Evolutionary conservation across 495 filamentous ascomycete species (phyloP).

Genomic region (Aspergillus bertholletiae): DNA sequence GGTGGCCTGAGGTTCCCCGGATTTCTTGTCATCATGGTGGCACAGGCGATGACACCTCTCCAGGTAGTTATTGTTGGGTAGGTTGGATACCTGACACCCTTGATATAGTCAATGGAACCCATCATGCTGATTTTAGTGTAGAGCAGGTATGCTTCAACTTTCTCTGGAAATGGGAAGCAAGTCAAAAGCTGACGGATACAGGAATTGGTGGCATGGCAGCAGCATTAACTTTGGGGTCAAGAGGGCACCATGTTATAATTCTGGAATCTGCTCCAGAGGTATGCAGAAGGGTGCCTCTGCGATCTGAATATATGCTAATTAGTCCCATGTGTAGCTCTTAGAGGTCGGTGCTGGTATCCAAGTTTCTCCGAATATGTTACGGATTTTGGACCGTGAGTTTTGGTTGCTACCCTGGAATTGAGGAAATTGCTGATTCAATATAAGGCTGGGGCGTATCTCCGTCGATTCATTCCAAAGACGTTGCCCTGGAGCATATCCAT

Average conservation of each 20-base stretch:
- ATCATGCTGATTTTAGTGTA: slow-evolving; percentile 8
- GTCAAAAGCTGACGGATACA: slow-evolving; percentile 43
- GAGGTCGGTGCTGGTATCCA: slow-evolving; percentile 80
- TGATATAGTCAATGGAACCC: neutral
- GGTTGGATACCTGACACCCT: neutral
- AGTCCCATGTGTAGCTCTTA: slow-evolving; percentile 24
- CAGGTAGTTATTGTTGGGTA: slow-evolving; percentile 12
- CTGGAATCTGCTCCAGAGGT: slow-evolving; percentile 39
- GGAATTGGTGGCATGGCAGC: slow-evolving; percentile 65
- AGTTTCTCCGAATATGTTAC: slow-evolving; percentile 72
- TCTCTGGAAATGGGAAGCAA: neutral
- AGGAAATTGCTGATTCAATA: slow-evolving; percentile 2
- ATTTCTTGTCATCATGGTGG: neutral
- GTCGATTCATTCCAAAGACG: slow-evolving; percentile 36
- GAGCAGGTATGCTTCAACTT: slow-evolving; percentile 30
- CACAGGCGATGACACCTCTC: slow-evolving; percentile 2
- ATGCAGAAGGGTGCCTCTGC: slow-evolving; percentile 6
- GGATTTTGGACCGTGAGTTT: slow-evolving; percentile 57
- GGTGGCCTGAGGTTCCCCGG: neutral
- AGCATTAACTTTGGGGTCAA: slow-evolving; percentile 57
- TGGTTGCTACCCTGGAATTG: too few relatives aligned
- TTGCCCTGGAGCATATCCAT: slow-evolving; percentile 39
- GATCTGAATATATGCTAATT: neutral
- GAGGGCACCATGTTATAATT: slow-evolving; percentile 39
- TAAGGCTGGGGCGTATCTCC: slow-evolving; percentile 42